Evolutionary conservation across 1,284 basidiomycete genomes (phyloP), one percentile per base, ranked within the genome.

Genomic region (Sphagnurus paluster): DNA sequence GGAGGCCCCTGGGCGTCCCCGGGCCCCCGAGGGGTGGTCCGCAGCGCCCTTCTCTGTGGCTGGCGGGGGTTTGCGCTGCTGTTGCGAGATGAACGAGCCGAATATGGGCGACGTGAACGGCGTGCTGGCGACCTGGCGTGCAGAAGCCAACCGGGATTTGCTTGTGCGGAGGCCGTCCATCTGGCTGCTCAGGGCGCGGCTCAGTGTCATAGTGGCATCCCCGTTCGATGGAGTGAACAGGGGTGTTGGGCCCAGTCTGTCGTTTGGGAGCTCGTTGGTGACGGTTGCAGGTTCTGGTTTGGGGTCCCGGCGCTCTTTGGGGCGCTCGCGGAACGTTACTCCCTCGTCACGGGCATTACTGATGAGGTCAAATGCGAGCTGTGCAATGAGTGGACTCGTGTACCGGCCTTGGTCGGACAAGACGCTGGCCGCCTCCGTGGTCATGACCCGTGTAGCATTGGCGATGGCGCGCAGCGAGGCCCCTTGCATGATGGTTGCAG

Each of bases 361-460:
- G 16, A 95, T 80, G 4, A 95, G 77, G 24, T 80, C 74, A 50
- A 89, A 73, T 0, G 93, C 90, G 3, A 92, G 73, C 33, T 67
- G 67, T 0, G 80, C 78, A 20, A 94, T 70, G 9, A 87, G 68
- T 0, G 76, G 69, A 13, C 79, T 75, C 0, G 84, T 80, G 10
- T 84, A 84, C 5, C 67, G 72, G 0, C 83, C 84, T 42, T 81
- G 74, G 55, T 88, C 83, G 1, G 77, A 71, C 2, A 94, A 75
- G 43, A 94, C 81, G 50, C 88, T 90, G 9, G 75, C 70, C 0
- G 90, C 80, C 55, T 91, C 90, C 2, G 83, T 76, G 0, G 89
- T 90, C 82, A 95, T 89, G 28, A 95, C 86, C 1, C 93, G 82
- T n/a, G 87, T 92, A 0, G 89, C 88, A 46, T 90, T 82, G n/a